These are phyloP conservation scores for Pistacia integerrima DNA, from an alignment of 345 rosid species.

Conservation along the genomic window DNA sequence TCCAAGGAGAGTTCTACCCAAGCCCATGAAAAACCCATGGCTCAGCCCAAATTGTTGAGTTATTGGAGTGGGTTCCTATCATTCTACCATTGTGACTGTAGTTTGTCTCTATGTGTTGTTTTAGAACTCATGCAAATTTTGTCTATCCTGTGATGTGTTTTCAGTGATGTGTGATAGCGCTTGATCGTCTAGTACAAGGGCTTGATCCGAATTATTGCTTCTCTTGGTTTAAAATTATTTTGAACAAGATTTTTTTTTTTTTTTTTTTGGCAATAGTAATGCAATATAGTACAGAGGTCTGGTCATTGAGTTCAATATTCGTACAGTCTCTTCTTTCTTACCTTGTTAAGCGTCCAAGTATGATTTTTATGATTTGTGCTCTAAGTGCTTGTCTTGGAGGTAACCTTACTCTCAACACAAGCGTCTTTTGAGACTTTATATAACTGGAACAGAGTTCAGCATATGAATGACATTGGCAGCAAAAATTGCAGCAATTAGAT, in stretches of 20 bases:
- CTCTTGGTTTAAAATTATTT: slow-evolving; percentile 1
- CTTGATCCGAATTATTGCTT: not conserved
- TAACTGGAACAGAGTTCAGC: not conserved
- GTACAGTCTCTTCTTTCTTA: not conserved
- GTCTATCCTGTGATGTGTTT: not conserved
- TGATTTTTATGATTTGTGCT: not conserved
- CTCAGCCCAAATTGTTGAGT: no score
- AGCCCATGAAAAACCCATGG: no score
- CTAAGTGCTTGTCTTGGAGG: not conserved
- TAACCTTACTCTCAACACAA: not conserved
- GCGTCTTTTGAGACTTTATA: not conserved
- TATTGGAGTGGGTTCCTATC: no score
- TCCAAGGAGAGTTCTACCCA: no score
- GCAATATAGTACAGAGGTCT: not conserved
- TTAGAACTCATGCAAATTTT: not conserved
- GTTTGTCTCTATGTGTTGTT: not conserved
- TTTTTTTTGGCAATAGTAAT: not conserved
- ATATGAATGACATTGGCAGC: not conserved
- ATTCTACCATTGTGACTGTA: not conserved
- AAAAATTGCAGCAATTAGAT: not conserved
- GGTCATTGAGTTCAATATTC: not conserved
- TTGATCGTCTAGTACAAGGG: not conserved
- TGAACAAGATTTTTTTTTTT: not conserved
- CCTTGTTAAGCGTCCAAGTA: not conserved
- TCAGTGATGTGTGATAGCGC: not conserved